These are phyloP conservation scores for Jatropha podagrica DNA, from an alignment of 441 rosid genomes.

Conservation along the genomic window DNA sequence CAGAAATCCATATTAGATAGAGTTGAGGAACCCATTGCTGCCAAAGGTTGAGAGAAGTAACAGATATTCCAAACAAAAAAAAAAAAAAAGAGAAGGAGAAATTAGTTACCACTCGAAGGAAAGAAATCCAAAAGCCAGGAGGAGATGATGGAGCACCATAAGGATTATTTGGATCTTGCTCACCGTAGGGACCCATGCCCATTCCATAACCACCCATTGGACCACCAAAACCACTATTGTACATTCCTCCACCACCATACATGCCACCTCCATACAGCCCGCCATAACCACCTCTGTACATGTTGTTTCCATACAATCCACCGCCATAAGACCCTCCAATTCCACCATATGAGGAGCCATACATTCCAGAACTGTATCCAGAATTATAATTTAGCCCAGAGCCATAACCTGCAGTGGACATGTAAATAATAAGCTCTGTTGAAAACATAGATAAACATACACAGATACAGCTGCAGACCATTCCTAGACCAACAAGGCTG, in stretches of 20 bases:
- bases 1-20: background rate
- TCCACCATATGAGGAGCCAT: slow-evolving; percentile 68
- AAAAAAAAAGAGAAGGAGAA: background rate
- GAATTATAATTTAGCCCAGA: slow-evolving; percentile 60
- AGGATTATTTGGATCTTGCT: slow-evolving; percentile 93
- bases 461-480: background rate
- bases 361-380: slow-evolving; percentile 67
- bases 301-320: slow-evolving; percentile 63
- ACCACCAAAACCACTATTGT: slow-evolving; percentile 59
- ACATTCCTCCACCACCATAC: slow-evolving; percentile 74
- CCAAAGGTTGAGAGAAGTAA: background rate
- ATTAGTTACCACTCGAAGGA: slow-evolving; percentile 73
- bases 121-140: slow-evolving; percentile 97
- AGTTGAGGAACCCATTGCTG: background rate
- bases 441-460: background rate
- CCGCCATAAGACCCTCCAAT: slow-evolving; percentile 65
- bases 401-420: slow-evolving; percentile 55
- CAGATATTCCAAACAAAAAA: too few species aligned
- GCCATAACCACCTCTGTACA: slow-evolving; percentile 84
- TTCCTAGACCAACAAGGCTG: background rate
- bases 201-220: slow-evolving; percentile 86
- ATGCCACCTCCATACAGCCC: slow-evolving; percentile 62
- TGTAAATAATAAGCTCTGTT: slow-evolving; percentile 11
- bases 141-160: slow-evolving; percentile 80
- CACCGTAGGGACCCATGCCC: slow-evolving; percentile 85